Evolutionary conservation across 306 rosid species (phyloP).

Genomic region (Abrus precatorius): DNA sequence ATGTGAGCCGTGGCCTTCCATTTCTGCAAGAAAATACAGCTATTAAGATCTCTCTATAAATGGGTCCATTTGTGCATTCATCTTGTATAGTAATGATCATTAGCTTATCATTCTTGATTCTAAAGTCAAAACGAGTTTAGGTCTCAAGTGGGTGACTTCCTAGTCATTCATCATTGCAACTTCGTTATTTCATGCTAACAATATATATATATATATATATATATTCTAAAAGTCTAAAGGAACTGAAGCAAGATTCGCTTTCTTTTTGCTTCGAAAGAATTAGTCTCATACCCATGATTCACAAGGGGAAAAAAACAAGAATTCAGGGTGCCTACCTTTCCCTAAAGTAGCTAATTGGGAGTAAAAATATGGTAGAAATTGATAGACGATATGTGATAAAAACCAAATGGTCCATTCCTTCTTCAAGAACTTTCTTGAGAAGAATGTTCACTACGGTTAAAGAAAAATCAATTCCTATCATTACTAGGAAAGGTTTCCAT

Average conservation of each 20-base stretch:
- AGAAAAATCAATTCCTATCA: slow-evolving; percentile 74
- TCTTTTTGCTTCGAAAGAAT: too few relatives aligned
- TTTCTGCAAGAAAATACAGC: slow-evolving; percentile 62
- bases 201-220: not conserved
- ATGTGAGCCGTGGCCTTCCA: slow-evolving; percentile 68
- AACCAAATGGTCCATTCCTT: slow-evolving; percentile 92
- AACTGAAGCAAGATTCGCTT: not conserved
- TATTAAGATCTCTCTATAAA: slow-evolving; percentile 5
- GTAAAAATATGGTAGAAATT: slow-evolving; percentile 76
- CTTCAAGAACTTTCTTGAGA: slow-evolving; percentile 82
- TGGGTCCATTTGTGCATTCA: slow-evolving; percentile 5
- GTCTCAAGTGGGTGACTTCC: not conserved
- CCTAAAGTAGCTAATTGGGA: slow-evolving; percentile 73
- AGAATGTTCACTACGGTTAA: slow-evolving; percentile 82
- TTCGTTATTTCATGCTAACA: slow-evolving; percentile 11
- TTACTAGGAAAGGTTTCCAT: slow-evolving; percentile 83
- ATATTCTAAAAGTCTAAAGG: not conserved
- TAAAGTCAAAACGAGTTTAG: not conserved
- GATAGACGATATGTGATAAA: slow-evolving; percentile 79
- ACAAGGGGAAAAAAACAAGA: not conserved
- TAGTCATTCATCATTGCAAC: slow-evolving; percentile 17
- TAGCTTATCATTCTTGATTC: slow-evolving; percentile 3
- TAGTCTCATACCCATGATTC: too few relatives aligned
- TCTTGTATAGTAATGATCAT: slow-evolving; percentile 8
- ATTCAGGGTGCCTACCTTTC: slow-evolving; percentile 67